Conservation (phyloP, 2,329 filamentous ascomycete species). For the Pyrenochaeta sp. region DNA sequence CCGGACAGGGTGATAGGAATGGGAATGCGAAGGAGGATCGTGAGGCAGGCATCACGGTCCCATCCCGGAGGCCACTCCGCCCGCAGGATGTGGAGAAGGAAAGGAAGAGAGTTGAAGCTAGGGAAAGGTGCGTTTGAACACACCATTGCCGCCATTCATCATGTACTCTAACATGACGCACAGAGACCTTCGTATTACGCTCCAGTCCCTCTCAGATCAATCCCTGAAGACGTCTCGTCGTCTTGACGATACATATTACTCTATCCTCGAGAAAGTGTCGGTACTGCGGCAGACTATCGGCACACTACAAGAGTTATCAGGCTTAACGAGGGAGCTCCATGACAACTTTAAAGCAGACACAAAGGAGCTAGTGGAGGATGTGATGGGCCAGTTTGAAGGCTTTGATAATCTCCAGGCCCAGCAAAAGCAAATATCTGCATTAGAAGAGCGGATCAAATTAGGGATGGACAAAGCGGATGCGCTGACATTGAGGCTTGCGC, state of each 20-base stretch:
- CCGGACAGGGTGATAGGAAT: constrained; percentile 15
- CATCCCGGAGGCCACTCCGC: constrained; percentile 40
- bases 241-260: constrained; percentile 78
- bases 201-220: constrained; percentile 63
- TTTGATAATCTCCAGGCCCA: constrained; percentile 72
- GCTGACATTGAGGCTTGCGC: constrained; percentile 70
- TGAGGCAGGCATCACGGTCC: constrained; percentile 20
- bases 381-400: constrained; percentile 66
- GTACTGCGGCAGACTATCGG: constrained; percentile 70
- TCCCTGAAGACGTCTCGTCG: constrained; percentile 70
- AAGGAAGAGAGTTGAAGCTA: constrained; percentile 43
- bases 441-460: constrained; percentile 68
- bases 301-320: constrained; percentile 72
- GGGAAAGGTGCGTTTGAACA: constrained; percentile 49
- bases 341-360: constrained; percentile 68
- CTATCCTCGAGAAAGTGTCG: constrained; percentile 73
- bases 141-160: constrained; percentile 1
- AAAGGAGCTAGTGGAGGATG: constrained; percentile 66
- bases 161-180: constrained; percentile 22
- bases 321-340: constrained; percentile 66
- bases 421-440: constrained; percentile 66
- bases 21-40: constrained; percentile 12
- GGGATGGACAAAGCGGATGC: constrained; percentile 68
- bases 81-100: constrained; percentile 52
- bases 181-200: constrained; percentile 51